Evolutionary conservation across 495 filamentous ascomycete species (phyloP), one percentile per base, ranked within the genome.

Genomic region (Neurospora sp.): DNA sequence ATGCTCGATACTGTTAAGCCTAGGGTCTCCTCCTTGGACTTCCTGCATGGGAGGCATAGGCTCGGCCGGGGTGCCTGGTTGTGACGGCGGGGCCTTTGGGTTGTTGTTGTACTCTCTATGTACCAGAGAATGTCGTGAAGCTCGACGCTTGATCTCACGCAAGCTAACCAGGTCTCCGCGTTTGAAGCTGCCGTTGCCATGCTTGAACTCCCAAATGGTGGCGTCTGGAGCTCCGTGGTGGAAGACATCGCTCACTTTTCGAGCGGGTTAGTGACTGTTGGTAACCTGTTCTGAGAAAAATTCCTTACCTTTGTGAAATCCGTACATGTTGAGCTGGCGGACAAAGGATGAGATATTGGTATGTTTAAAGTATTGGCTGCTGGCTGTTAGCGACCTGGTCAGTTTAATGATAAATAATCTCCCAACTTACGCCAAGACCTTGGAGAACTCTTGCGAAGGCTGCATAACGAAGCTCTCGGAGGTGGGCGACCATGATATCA

Each of bases 311-410:
- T 99, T 99, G 82, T 99, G 96, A 84, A 99, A 99, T 3, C 96
- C 96, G 77, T 99, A 99, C 96, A 99, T 99, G 79, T 99, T 99
- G 70, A 99, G 85, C 82, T 99, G 96, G 69, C 96, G 89, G 42
- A 99, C 96, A 79, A 99, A 99, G 10, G 96, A 99, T 5, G 96
- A 98, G 71, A 98, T 96, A 79, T 99, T 99, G 73, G 96, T 99
- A 81, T 99, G 96, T 79, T 99, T 99, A 82, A 99, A 99, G 81
- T 99, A 99, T 89, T 97, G 89, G 72, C 90, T 91, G 78, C 68
- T 71, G 45, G 42, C 65, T 70, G 75, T 74, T 72, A 76, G 72
- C 27, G 39, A 68, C 17, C 20, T 44, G 38, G 37, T 40, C 71
- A 37, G 35, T 37, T 37, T 37, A 37, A 37, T 37, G 35, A 37